Evolutionary conservation across 1,139 yeast species (phyloP).

Genomic region (Taphrina sp.): DNA sequence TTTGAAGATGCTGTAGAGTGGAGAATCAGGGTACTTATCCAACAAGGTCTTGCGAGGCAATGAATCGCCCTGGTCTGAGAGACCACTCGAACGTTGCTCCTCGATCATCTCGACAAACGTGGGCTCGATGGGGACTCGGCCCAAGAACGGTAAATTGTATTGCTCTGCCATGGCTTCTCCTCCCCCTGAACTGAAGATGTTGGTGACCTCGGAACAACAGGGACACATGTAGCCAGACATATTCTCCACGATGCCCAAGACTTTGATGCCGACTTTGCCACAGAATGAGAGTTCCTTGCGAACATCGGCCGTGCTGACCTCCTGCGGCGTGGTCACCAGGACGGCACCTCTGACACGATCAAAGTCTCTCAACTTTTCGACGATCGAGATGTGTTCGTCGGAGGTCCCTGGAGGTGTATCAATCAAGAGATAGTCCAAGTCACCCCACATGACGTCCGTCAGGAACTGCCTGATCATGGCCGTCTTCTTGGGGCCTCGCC

Average conservation of each 20-base stretch:
- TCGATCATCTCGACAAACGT: slow-evolving; percentile 54
- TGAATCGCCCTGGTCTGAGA: too few relatives aligned
- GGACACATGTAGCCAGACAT: slow-evolving; percentile 98
- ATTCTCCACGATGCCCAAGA: slow-evolving; percentile 87
- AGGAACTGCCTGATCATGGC: slow-evolving; percentile 95
- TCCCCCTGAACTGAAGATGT: slow-evolving; percentile 93
- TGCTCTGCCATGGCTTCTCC: slow-evolving; percentile 68
- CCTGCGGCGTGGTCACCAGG: slow-evolving; percentile 94
- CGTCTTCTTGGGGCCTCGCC: slow-evolving; percentile 98
- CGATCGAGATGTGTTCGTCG: slow-evolving; percentile 95
- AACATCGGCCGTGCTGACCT: slow-evolving; percentile 88
- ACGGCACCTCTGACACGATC: slow-evolving; percentile 60
- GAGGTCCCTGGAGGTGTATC: slow-evolving; percentile 99
- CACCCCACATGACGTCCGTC: slow-evolving; percentile 88
- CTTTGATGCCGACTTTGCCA: slow-evolving; percentile 72
- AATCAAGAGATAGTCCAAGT: slow-evolving; percentile 72
- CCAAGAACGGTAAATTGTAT: slow-evolving; percentile 65
- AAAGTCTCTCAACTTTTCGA: slow-evolving; percentile 63
- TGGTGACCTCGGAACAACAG: slow-evolving; percentile 78
- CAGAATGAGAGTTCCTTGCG: slow-evolving; percentile 92
- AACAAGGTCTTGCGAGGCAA: slow-evolving; percentile 7
- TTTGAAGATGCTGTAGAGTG: slow-evolving; percentile 8
- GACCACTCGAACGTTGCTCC: slow-evolving; percentile 19
- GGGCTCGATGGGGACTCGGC: slow-evolving; percentile 91
- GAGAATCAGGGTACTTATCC: slow-evolving; percentile 14